Evolutionary conservation across 371 early-diverging fungal genomes (phyloP).

Genomic region (Phascolomyces articulosus): DNA sequence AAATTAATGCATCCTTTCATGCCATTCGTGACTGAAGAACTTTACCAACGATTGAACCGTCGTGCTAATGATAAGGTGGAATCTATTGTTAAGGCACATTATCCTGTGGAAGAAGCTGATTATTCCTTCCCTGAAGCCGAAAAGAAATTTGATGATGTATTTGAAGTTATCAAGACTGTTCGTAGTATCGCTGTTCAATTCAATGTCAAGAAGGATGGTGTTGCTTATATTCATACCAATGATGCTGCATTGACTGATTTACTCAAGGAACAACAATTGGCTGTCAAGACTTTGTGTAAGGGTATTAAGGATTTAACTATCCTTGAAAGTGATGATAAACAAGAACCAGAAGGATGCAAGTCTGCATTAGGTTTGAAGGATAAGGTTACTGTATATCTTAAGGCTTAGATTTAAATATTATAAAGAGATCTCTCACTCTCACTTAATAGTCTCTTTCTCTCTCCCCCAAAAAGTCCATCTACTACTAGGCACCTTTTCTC

Average conservation of each 20-base stretch:
- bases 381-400: conserved; percentile 35
- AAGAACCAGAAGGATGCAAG: conserved; percentile 76
- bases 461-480: no score
- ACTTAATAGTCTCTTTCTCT: conserved; percentile 3
- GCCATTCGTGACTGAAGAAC: conserved; percentile 99
- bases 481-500: no score
- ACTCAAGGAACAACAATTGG: conserved; percentile 49
- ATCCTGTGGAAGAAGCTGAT: conserved; percentile 59
- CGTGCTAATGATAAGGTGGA: conserved; percentile 62
- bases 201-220: conserved; percentile 41
- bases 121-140: conserved; percentile 68
- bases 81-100: conserved; percentile 70
- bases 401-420: neutral
- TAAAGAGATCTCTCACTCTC: neutral
- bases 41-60: conserved; percentile 92
- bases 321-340: conserved; percentile 35
- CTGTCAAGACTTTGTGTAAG: conserved; percentile 74
- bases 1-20: conserved; percentile 98
- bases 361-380: conserved; percentile 36
- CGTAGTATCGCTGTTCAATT: conserved; percentile 67
- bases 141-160: conserved; percentile 78
- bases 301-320: conserved; percentile 68
- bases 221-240: conserved; percentile 32
- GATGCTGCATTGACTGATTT: conserved; percentile 27
- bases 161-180: conserved; percentile 73